Evolutionary conservation across 192 early-diverging fungal genomes (phyloP).

Genomic region (Backusella psychrophila): DNA sequence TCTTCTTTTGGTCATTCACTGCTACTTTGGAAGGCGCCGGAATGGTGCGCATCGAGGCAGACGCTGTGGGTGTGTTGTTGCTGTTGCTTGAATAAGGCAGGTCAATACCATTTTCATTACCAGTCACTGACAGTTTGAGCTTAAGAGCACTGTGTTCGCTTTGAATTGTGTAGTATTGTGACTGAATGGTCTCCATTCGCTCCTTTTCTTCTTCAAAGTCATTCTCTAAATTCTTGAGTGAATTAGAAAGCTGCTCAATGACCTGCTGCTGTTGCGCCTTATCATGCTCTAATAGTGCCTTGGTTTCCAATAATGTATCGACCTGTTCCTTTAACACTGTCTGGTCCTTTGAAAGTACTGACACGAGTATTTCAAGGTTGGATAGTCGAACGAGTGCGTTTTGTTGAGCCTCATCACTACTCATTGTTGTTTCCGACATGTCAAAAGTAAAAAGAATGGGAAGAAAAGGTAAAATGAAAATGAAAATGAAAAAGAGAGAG

Average conservation of each 20-base stretch:
- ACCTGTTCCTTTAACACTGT: not conserved
- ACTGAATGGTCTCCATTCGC: conserved; percentile 1
- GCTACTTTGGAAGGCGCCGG: conserved; percentile 2
- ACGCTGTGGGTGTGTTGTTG: not conserved
- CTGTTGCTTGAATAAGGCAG: not conserved
- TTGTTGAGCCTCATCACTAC: not conserved
- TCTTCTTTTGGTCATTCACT: conserved; percentile 5
- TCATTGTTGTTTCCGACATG: not conserved
- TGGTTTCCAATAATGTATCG: not conserved
- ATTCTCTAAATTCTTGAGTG: not conserved
- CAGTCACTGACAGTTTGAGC: not conserved
- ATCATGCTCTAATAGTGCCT: not conserved
- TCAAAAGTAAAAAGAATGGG: not conserved
- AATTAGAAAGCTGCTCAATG: not conserved
- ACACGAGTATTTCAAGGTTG: conserved; percentile 4
- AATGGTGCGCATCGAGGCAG: not conserved
- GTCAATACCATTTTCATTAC: not conserved
- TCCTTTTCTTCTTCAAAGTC: conserved; percentile 6
- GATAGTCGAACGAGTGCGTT: not conserved
- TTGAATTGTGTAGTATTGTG: not conserved
- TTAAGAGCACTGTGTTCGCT: not conserved
- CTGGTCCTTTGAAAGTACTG: not conserved
- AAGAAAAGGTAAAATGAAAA: not conserved
- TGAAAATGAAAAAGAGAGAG: not conserved
- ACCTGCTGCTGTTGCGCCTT: not conserved